These are phyloP conservation scores for Artemisia annua DNA, from an alignment of 129 eudicot species.

Conservation along the genomic window DNA sequence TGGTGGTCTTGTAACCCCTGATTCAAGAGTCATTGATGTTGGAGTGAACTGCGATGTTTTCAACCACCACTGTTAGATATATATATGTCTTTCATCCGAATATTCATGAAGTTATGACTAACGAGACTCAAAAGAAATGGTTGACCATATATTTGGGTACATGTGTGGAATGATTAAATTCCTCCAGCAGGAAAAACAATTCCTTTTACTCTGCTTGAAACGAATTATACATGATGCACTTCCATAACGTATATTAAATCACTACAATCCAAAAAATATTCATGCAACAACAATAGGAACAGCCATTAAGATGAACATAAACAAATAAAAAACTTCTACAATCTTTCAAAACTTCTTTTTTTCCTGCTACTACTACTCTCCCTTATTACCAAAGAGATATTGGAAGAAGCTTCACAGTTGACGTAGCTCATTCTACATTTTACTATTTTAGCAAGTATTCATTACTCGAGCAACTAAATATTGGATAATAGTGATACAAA, in stretches of 20 bases:
- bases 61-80: slow-evolving; percentile 21
- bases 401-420: not conserved
- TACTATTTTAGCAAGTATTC: not conserved
- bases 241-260: not conserved
- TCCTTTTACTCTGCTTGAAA: not conserved
- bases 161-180: not conserved
- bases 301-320: not conserved
- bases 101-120: slow-evolving; percentile 7
- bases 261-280: not conserved
- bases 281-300: not conserved
- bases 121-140: slow-evolving; percentile 13
- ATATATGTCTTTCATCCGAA: slow-evolving; percentile 15
- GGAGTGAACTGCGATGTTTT: slow-evolving; percentile 76
- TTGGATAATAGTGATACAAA: not conserved
- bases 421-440: not conserved
- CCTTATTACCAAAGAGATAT: not conserved
- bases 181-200: slow-evolving; percentile 4
- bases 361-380: slow-evolving; percentile 8
- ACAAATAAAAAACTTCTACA: not conserved
- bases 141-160: slow-evolving; percentile 4
- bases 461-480: slow-evolving; percentile 16
- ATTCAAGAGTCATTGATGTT: slow-evolving; percentile 76
- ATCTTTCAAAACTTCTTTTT: not conserved
- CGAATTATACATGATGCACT: not conserved
- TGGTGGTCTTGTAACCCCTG: slow-evolving; percentile 94